Conservation (phyloP, 441 rosid genomes). For the Erysimum cheiri region DNA sequence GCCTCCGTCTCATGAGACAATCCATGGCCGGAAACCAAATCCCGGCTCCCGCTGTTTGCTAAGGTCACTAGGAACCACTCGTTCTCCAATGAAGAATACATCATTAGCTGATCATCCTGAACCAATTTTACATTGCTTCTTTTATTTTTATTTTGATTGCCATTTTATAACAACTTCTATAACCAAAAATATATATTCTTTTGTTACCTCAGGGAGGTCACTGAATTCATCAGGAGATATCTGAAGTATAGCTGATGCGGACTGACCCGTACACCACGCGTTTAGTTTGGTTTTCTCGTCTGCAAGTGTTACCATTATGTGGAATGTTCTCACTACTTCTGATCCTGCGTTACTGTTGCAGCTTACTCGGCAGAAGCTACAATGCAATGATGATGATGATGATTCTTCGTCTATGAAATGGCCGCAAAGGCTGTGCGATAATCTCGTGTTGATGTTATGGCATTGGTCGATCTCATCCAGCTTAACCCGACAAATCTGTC, state of each 20-base stretch:
- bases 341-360: slow-evolving; percentile 30
- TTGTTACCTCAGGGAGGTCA: slow-evolving; percentile 81
- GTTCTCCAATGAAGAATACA: slow-evolving; percentile 70
- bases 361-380: slow-evolving; percentile 43
- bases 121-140: background rate
- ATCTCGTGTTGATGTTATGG: slow-evolving; percentile 59
- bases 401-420: slow-evolving; percentile 60
- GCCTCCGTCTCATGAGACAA: slow-evolving; percentile 39
- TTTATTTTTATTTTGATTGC: background rate
- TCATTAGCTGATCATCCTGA: slow-evolving; percentile 85
- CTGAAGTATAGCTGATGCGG: slow-evolving; percentile 86
- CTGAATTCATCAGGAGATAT: slow-evolving; percentile 85
- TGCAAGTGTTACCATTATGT: slow-evolving; percentile 42
- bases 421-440: slow-evolving; percentile 71
- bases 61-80: slow-evolving; percentile 78
- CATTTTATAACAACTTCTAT: background rate
- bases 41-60: slow-evolving; percentile 55
- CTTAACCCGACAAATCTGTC: slow-evolving; percentile 71
- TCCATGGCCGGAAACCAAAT: slow-evolving; percentile 30
- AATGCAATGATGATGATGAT: slow-evolving; percentile 27
- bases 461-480: slow-evolving; percentile 73
- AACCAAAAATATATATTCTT: background rate
- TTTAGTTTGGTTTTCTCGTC: slow-evolving; percentile 53
- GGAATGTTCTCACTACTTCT: slow-evolving; percentile 45
- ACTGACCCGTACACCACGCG: slow-evolving; percentile 84